Percentiles rank a stretch among this genome's conserved stretches.
These are phyloP conservation scores for Kodamaea ohmeri DNA, from an alignment of 1,139 yeast genomes.

Conservation along the genomic window DNA sequence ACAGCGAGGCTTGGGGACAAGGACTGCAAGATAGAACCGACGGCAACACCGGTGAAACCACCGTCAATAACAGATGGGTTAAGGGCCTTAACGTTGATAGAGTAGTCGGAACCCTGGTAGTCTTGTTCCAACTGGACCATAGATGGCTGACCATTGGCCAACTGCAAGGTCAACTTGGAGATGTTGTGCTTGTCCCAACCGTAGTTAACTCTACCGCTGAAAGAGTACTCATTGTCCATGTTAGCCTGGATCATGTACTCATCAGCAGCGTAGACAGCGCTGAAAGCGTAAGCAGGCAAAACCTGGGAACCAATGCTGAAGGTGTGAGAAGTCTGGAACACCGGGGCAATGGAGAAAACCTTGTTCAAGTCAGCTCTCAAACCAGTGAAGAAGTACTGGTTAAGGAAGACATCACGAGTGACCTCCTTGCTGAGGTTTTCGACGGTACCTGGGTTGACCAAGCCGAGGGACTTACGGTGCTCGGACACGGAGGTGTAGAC, in stretches of 20 bases:
- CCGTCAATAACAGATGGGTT: conserved; percentile 81
- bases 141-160: conserved; percentile 85
- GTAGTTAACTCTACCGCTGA: conserved; percentile 88
- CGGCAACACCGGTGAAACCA: conserved; percentile 86
- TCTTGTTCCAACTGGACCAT: conserved; percentile 98
- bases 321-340: conserved; percentile 96
- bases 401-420: conserved; percentile 85
- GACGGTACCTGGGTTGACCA: conserved; percentile 90
- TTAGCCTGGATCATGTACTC: conserved; percentile 87
- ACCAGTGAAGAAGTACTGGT: conserved; percentile 91
- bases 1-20: conserved; percentile 78
- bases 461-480: conserved; percentile 79
- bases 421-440: conserved; percentile 95
- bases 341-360: conserved; percentile 87
- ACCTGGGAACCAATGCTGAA: conserved; percentile 84
- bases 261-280: conserved; percentile 88
- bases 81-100: conserved; percentile 83
- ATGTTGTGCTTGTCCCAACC: conserved; percentile 82
- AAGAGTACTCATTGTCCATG: conserved; percentile 78
- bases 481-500: conserved; percentile 69
- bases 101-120: conserved; percentile 83
- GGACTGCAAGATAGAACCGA: conserved; percentile 87
- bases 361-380: conserved; percentile 95
- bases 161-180: conserved; percentile 84
- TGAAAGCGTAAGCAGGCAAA: conserved; percentile 88